Base-by-base conservation (phyloP, 129 eudicot genomes). In the Rutidosis leptorrhynchoides region DNA sequence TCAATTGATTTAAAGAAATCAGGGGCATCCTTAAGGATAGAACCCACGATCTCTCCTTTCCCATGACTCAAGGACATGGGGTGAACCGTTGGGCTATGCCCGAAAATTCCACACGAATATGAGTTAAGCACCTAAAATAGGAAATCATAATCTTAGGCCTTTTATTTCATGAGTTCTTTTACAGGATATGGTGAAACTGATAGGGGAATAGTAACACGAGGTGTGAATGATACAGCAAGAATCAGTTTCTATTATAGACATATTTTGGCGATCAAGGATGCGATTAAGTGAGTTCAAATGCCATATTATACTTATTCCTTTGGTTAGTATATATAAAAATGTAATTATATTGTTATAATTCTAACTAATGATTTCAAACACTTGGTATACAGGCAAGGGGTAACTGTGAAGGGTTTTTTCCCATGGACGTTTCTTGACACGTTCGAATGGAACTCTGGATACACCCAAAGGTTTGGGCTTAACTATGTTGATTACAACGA, bases 381-480 rank as follows among this genome's bases (percentile, higher is more conserved):
- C n/a, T 11, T 12, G n/a, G n/a, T 12, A 5, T 49, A 46, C 64
- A 80, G 75, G 78, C 4, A 51, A n/a, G 81, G 78, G 23, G 81
- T 54, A 15, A 71, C 53, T 8, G 84, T 80, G 15, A 66, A 60
- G 46, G 84, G 76, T 21, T 71, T 15, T 67, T 43, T 80, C 23
- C 67, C 75, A 7, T 80, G 84, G 84, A 48, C 75, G 48, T 75
- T 80, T 63, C 53, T 70, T 60, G 84, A 80, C 59, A 67, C 33
- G 7, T 80, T 71, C 42, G 88, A 83, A 61, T 83, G 88, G 88
- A 51, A 22, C 0, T 67, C 78, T 0, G 88, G 82, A 6, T 83
- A 63, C 60, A 11, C 56, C 0, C 28, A 1, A 8, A 64, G 77
- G 21, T 83, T 75, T 46, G 88, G 88, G 28, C n/a, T 79, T 16